Evolutionary conservation across 1,139 yeast genomes (phyloP), one percentile per base, ranked within the genome.

Genomic region (Sugiyamaella paludigena): DNA sequence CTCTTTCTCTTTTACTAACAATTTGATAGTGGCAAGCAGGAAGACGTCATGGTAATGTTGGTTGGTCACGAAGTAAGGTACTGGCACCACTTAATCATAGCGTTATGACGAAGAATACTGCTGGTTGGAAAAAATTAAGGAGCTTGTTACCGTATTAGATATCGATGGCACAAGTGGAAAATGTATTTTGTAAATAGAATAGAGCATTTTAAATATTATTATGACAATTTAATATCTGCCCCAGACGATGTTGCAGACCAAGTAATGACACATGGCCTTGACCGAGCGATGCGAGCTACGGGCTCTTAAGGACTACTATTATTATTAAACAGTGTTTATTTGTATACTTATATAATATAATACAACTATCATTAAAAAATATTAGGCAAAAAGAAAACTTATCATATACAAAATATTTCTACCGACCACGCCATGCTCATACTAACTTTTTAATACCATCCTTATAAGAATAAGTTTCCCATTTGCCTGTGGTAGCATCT

Each of bases 41-140:
- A 9, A 80, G 96, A 70, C 86, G 87, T 60, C 98, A 89, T 67
- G 97, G 98, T 43, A 89, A 88, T 62, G 88, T 91, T 3, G 92
- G 95, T 26, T 89, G 94, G 83, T 79, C 91, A 43, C 71, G 64
- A 40, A 61, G 80, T 40, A 76, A 81, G 49, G 74, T 83, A 7
- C 70, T 88, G 58, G 75, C 78, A 37, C 82, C 77, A 52, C 75
- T 86, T 62, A 82, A 84, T 48, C 83, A 84, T 4, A 82, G 80
- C 48, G 80, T 79, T 2, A 66, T 73, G 41, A 87, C 89, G 3
- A 76, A 76, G 35, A 64, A 67, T 35, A 64, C 75, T 29, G 40
- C 28, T 27, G 36, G 44, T 33, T 43, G 32, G 42, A 42, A 45
- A 63, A 84, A 81, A 65, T 66, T 84, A 56, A 76, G 73, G 58